Percentiles rank a stretch among this genome's conserved stretches.
Evolutionary conservation across 768 basidiomycete genomes (phyloP).

Genomic region (Coprinopsis sp.): DNA sequence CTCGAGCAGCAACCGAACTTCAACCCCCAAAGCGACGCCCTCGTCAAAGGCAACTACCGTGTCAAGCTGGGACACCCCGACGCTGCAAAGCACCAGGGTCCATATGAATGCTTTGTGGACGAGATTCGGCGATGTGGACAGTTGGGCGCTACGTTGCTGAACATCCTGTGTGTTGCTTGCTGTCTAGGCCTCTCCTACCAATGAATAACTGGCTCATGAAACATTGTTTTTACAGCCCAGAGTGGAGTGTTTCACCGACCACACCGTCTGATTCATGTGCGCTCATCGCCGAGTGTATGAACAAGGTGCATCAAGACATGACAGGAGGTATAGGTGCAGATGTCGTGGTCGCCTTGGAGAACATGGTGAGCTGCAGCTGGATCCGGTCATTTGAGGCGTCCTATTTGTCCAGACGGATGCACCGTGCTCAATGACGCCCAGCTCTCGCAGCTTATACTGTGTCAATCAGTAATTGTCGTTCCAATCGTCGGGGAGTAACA

Average conservation of each 20-base stretch:
- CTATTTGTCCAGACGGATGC: no score
- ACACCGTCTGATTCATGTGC: conserved; percentile 57
- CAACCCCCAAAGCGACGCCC: no score
- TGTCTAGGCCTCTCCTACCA: background rate
- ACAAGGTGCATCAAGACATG: conserved; percentile 64
- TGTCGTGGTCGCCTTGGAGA: conserved; percentile 63
- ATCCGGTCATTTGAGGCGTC: no score
- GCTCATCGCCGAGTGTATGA: conserved; percentile 67
- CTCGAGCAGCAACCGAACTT: no score
- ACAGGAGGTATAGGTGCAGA: conserved; percentile 42
- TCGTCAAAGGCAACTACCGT: conserved; percentile 85
- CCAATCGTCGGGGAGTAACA: no score
- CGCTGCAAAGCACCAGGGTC: conserved; percentile 64
- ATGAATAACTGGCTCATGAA: no score
- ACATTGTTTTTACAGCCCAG: conserved; percentile 43
- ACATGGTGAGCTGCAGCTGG: conserved; percentile 82
- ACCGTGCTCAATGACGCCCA: no score
- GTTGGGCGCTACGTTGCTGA: conserved; percentile 72
- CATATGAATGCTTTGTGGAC: conserved; percentile 77
- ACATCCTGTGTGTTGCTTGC: conserved; percentile 67
- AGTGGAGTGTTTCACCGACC: conserved; percentile 72
- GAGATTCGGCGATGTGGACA: conserved; percentile 75
- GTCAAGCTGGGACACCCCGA: conserved; percentile 84
- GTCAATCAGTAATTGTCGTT: no score
- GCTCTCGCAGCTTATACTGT: no score